A percentile compares a stretch with the other conserved stretches of the same genome.
Conservation (phyloP, 495 filamentous ascomycete genomes). For the Tuber aestivum region DNA sequence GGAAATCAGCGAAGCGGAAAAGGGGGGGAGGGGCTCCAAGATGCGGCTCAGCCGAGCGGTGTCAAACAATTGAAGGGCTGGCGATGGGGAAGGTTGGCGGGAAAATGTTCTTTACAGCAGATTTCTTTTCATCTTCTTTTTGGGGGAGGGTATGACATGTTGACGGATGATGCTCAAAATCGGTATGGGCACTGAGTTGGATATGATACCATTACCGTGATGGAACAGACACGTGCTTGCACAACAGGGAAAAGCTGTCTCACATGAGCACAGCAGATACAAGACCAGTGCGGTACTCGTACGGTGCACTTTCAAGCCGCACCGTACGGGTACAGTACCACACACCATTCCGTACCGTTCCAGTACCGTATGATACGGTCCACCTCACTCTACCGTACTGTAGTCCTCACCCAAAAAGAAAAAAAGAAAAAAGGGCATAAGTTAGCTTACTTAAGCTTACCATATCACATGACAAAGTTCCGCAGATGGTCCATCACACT, state of each 20-base stretch:
- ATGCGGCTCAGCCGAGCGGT: not conserved
- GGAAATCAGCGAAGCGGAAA: not conserved
- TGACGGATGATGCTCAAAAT: not conserved
- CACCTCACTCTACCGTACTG: no score
- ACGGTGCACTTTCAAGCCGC: not conserved
- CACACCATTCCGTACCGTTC: not conserved
- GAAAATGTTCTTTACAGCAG: not conserved
- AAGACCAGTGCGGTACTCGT: not conserved
- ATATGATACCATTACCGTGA: no score
- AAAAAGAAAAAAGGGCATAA: no score
- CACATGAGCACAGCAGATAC: not conserved
- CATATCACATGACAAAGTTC: not conserved
- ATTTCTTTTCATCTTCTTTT: not conserved
- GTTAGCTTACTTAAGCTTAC: not conserved
- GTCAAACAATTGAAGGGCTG: not conserved
- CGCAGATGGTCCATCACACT: no score
- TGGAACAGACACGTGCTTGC: not conserved
- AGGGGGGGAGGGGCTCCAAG: not conserved
- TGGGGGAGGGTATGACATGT: not conserved
- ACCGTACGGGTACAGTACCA: not conserved
- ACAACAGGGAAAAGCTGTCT: not conserved
- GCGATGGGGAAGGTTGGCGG: not conserved
- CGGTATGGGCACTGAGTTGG: not conserved
- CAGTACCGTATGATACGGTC: no score
- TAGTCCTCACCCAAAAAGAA: no score